Percentiles rank a stretch among this genome's conserved stretches.
Conservation (phyloP, 352 stramenopile species). For the Globisporangium emineosum region DNA sequence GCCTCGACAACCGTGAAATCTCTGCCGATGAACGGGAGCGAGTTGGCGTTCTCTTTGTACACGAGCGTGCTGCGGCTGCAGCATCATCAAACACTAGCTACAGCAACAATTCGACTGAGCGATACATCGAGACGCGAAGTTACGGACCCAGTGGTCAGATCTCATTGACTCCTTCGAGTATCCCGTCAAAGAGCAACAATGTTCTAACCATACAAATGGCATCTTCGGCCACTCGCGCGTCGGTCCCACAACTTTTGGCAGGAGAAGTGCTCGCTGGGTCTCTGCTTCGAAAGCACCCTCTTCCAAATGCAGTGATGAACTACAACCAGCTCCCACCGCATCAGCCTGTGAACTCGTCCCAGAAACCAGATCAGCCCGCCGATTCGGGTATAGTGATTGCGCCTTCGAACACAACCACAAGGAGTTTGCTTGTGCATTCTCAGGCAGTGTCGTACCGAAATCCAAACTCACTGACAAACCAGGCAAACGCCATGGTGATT, state of each 20-base stretch:
- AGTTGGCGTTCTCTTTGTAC: constrained; percentile 62
- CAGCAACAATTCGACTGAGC: constrained; percentile 19
- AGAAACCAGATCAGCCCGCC: constrained; percentile 36
- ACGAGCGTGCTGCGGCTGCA: constrained; percentile 47
- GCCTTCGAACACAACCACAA: constrained; percentile 44
- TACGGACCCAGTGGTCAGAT: constrained; percentile 22
- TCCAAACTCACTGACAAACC: constrained; percentile 24
- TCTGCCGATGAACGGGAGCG: constrained; percentile 74
- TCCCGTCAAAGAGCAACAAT: constrained; percentile 33
- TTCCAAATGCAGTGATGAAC: constrained; percentile 9
- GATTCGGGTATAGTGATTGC: constrained; percentile 43
- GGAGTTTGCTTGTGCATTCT: constrained; percentile 28
- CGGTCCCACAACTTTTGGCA: constrained; percentile 27
- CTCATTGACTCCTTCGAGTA: constrained; percentile 40
- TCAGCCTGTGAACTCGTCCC: constrained; percentile 28
- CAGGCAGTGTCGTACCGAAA: constrained; percentile 19
- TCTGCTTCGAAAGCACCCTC: constrained; percentile 38
- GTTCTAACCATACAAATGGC: neutral
- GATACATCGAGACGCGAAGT: constrained; percentile 18
- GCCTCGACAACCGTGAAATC: constrained; percentile 68
- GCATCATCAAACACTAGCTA: constrained; percentile 14
- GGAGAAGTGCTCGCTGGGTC: constrained; percentile 44
- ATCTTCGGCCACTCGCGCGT: neutral
- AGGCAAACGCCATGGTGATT: constrained; percentile 19
- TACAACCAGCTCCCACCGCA: constrained; percentile 17